A percentile compares a stretch with the other conserved stretches of the same genome.
These are phyloP conservation scores for Kwoniella heveanensis DNA, from an alignment of 768 basidiomycete genomes.

Conservation along the genomic window DNA sequence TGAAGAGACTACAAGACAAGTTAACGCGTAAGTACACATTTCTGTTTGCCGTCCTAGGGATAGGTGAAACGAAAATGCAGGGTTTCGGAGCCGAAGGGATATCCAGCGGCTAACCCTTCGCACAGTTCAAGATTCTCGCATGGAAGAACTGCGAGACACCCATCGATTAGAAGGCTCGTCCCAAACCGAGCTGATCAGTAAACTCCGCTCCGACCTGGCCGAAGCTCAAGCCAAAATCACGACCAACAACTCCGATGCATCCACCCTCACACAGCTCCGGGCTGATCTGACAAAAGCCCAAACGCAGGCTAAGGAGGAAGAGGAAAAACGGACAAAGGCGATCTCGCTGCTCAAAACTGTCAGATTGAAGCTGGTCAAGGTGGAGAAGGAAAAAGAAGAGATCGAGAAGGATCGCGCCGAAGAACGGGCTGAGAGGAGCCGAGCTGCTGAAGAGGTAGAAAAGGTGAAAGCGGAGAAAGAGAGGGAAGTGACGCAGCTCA, in stretches of 20 bases:
- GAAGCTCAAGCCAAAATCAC: conserved; percentile 71
- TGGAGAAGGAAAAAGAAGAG: conserved; percentile 91
- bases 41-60: too few species aligned
- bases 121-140: conserved; percentile 83
- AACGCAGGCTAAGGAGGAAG: conserved; percentile 79
- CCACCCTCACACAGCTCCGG: conserved; percentile 65
- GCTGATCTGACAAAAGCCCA: conserved; percentile 68
- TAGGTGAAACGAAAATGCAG: background rate
- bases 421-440: conserved; percentile 59
- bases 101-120: conserved; percentile 2
- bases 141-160: conserved; percentile 81
- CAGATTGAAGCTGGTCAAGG: conserved; percentile 93
- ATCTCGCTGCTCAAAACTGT: conserved; percentile 90
- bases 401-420: conserved; percentile 67
- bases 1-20: conserved; percentile 71
- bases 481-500: conserved; percentile 59
- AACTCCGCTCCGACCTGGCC: conserved; percentile 67
- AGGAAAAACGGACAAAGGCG: conserved; percentile 94
- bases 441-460: conserved; percentile 69
- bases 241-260: conserved; percentile 59
- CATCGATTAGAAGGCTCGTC: conserved; percentile 80
- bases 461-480: conserved; percentile 64
- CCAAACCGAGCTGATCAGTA: conserved; percentile 72
- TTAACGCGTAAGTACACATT: conserved; percentile 65
- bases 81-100: background rate